phyloP scores from a whole-genome alignment of 805 yeast genomes.

The Lipomyces mesembrius region DNA sequence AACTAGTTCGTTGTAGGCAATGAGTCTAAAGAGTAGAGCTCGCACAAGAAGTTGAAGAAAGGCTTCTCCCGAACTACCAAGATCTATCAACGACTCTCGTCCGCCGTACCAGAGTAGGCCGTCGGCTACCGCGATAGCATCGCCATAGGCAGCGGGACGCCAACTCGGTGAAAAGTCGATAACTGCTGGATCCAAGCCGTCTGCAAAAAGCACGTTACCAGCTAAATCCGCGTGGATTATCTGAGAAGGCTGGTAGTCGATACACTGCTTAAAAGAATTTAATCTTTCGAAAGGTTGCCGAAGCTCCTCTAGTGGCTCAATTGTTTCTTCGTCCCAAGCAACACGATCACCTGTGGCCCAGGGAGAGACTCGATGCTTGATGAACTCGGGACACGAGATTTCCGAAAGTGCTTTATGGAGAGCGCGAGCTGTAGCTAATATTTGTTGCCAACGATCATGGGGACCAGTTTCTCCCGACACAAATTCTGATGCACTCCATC shows the following conservation, averaged over 20 bases:
- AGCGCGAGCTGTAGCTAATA: conserved; percentile 2
- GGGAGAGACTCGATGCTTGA: conserved; percentile 6
- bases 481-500: conserved; percentile 2
- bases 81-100: background rate
- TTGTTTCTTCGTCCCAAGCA: conserved; percentile 7
- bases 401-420: conserved; percentile 2
- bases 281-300: conserved; percentile 6
- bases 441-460: background rate
- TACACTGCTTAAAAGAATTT: background rate
- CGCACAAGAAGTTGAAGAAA: conserved; percentile 9
- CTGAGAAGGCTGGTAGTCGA: conserved; percentile 1
- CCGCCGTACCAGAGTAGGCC: background rate
- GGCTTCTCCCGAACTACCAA: background rate
- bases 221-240: conserved; percentile 7
- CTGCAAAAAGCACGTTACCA: background rate
- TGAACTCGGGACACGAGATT: conserved; percentile 3
- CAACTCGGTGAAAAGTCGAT: conserved; percentile 7
- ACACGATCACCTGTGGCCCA: conserved; percentile 4
- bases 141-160: conserved; percentile 8
- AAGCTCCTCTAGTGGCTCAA: background rate
- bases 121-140: conserved; percentile 5
- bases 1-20: conserved; percentile 1
- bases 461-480: conserved; percentile 2
- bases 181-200: conserved; percentile 1
- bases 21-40: conserved; percentile 3